Conservation (phyloP, 2,329 filamentous ascomycete species). For the Xylariaceae sp. region DNA sequence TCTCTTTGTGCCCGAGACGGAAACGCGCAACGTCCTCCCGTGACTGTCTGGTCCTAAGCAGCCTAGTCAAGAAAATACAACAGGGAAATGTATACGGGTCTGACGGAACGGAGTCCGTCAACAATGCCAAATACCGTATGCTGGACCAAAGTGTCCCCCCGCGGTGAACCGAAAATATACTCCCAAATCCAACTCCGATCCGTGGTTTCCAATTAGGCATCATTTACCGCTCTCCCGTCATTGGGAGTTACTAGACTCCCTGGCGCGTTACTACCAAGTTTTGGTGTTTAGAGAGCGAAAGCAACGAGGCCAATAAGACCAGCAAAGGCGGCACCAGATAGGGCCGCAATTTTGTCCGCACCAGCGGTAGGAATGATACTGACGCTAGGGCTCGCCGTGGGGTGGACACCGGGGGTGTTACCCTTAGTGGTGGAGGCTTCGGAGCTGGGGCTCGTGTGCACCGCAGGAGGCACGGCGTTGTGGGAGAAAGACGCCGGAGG, state of each 20-base stretch:
- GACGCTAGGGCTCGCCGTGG: constrained; percentile 25
- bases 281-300: constrained; percentile 49
- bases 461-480: background rate
- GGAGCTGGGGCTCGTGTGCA: background rate
- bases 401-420: constrained; percentile 4
- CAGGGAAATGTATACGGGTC: constrained; percentile 34
- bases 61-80: constrained; percentile 41
- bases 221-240: constrained; percentile 30
- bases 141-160: constrained; percentile 25
- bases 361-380: constrained; percentile 45
- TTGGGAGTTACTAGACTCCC: constrained; percentile 17
- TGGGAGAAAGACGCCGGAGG: background rate
- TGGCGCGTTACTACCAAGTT: background rate
- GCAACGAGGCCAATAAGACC: constrained; percentile 56
- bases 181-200: constrained; percentile 21
- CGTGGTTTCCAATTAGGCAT: constrained; percentile 29
- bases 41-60: constrained; percentile 33
- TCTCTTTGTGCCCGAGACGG: too few species aligned
- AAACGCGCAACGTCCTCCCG: constrained; percentile 6
- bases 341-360: constrained; percentile 51
- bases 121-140: constrained; percentile 35
- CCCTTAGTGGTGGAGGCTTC: constrained; percentile 12
- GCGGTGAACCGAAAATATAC: constrained; percentile 23
- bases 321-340: constrained; percentile 56
- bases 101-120: constrained; percentile 32